Evolutionary conservation across 768 basidiomycete species (phyloP).

Genomic region (Mrakia gelida): DNA sequence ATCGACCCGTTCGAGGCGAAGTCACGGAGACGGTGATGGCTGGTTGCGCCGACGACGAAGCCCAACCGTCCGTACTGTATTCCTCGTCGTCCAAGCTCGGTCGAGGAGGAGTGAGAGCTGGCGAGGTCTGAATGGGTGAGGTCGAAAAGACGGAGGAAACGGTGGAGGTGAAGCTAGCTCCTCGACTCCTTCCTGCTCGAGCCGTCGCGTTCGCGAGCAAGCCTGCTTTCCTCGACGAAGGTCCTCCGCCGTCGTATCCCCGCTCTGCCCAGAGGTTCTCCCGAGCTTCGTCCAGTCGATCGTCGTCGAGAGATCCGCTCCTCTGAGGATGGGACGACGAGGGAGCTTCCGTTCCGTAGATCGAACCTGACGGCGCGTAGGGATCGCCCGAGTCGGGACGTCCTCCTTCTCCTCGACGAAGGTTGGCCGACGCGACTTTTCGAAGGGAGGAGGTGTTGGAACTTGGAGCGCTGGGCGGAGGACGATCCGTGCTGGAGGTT

Average conservation of each 20-base stretch:
- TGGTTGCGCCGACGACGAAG: constrained; percentile 11
- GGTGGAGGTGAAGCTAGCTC: constrained; percentile 34
- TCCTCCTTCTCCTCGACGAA: constrained; percentile 21
- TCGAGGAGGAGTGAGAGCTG: constrained; percentile 10
- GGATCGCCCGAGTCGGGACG: not conserved
- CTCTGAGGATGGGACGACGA: not conserved
- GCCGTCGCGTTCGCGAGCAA: constrained; percentile 24
- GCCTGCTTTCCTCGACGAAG: constrained; percentile 6
- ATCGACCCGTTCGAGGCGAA: constrained; percentile 32
- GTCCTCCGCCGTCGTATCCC: not conserved
- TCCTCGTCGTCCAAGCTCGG: constrained; percentile 19
- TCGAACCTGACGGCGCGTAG: constrained; percentile 4
- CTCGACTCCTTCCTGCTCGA: constrained; percentile 32
- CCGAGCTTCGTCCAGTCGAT: not conserved
- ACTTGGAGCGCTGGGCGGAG: not conserved
- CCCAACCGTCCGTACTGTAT: not conserved
- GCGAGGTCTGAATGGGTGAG: constrained; percentile 17
- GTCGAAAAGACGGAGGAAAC: constrained; percentile 26
- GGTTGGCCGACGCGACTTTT: constrained; percentile 29
- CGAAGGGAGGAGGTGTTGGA: constrained; percentile 26
- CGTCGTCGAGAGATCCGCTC: not conserved
- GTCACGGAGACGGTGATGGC: constrained; percentile 37
- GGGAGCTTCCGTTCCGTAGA: constrained; percentile 2
- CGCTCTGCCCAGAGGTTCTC: constrained; percentile 5
- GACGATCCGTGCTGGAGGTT: constrained; percentile 1